These are phyloP conservation scores for Solanum pimpinellifolium DNA, from an alignment of 257 asterid species.

Conservation along the genomic window DNA sequence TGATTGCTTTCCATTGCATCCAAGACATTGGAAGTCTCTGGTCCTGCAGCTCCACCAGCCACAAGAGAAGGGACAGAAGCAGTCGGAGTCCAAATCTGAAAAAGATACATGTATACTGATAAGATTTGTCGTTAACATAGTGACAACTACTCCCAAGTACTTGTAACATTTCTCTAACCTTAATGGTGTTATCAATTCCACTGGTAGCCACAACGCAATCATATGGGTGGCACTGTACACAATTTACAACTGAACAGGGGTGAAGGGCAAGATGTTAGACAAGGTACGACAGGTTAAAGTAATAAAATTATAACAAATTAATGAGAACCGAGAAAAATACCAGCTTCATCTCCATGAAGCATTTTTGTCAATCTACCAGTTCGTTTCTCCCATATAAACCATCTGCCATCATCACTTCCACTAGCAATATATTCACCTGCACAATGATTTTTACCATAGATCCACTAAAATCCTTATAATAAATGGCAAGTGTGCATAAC, in stretches of 20 bases:
- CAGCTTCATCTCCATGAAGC: slow-evolving; percentile 88
- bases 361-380: slow-evolving; percentile 80
- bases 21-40: slow-evolving; percentile 51
- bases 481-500: not conserved
- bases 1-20: slow-evolving; percentile 84
- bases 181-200: slow-evolving; percentile 93
- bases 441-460: not conserved
- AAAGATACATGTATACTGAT: not conserved
- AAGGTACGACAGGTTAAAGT: not conserved
- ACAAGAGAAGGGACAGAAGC: slow-evolving; percentile 65
- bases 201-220: slow-evolving; percentile 87
- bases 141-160: not conserved
- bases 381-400: slow-evolving; percentile 95
- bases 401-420: slow-evolving; percentile 98
- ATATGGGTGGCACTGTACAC: slow-evolving; percentile 87
- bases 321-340: slow-evolving; percentile 20
- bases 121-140: not conserved
- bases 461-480: not conserved
- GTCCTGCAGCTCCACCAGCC: slow-evolving; percentile 65
- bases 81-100: slow-evolving; percentile 88
- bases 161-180: slow-evolving; percentile 38
- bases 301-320: not conserved
- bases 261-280: slow-evolving; percentile 1
- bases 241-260: slow-evolving; percentile 71
- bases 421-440: slow-evolving; percentile 90